Base-by-base conservation (phyloP, 2,329 filamentous ascomycete species). In the Cercospora janseana region DNA sequence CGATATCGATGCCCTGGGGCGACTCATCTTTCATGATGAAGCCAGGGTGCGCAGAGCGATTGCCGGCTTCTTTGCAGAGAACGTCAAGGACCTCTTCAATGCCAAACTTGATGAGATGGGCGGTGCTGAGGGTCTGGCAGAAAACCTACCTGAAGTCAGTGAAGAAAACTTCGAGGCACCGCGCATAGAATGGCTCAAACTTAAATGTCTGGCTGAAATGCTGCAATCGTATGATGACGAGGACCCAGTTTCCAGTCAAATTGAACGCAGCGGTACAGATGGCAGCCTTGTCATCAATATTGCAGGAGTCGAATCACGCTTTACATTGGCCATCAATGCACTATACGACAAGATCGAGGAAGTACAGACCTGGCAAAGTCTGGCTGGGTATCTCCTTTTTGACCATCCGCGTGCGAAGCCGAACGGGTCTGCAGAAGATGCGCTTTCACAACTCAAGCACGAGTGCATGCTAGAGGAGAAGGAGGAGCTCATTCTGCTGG, bases 341-440 rank as follows among this genome's bases (percentile, higher is more conserved):
- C 77, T 97, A 4, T 95, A 88, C 62, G 87, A 93, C 56, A 85
- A 86, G 60, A 80, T 96, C 53, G 76, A 82, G 0, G 88, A 93
- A 61, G 79, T 96, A 23, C 81, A 83, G 59, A 83, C 90, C 50
- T 98, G 93, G 93, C 88, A 95, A 64, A 79, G 87, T 4, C 71
- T 98, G 49, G 86, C 90, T 20, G 90, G 90, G 12, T 98, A 96
- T 68, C 79, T 98, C 5, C 76, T 98, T 2, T 95, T 88, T 66
- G 93, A 98, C 63, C 91, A 97, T 68, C 93, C 90, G 0, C 64
- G 68, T 23, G 57, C 62, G 28, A 57, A 72, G 63, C 66, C 81
- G 67, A 73, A 83, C 60, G 70, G 76, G 58, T 69, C 77, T 2
- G 78, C 79, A 40, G 79, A 79, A 21, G 80, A 83, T 52, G 71